Conservation (phyloP, 1,284 basidiomycete species). For the Mycena sp. region DNA sequence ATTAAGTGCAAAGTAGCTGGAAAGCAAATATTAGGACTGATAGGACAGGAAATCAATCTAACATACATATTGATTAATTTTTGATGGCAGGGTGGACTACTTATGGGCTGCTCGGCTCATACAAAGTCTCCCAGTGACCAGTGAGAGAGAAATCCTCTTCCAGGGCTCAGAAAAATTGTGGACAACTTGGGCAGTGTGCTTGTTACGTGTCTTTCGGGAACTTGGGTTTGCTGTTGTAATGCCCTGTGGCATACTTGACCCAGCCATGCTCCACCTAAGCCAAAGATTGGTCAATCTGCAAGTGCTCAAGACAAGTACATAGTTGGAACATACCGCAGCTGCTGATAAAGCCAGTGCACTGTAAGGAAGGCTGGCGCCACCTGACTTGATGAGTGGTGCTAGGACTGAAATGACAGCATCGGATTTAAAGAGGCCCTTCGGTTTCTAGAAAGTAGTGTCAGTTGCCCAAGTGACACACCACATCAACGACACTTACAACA, state of each 20-base stretch:
- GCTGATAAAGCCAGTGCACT: neutral
- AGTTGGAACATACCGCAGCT: too few species aligned
- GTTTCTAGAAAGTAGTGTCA: neutral
- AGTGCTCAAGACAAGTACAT: too few species aligned
- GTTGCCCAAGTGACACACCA: too few species aligned
- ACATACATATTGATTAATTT: too few species aligned
- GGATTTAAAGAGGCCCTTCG: neutral
- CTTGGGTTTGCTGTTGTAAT: neutral
- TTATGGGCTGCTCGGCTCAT: slow-evolving; percentile 1
- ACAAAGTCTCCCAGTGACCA: neutral
- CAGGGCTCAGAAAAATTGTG: too few species aligned
- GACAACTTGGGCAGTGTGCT: too few species aligned
- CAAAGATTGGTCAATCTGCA: neutral
- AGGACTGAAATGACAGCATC: neutral
- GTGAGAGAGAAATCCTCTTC: neutral
- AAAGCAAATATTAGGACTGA: neutral
- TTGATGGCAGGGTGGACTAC: too few species aligned
- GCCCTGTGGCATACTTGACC: neutral
- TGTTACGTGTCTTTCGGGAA: neutral
- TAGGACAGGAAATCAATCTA: too few species aligned
- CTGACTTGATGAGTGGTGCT: neutral
- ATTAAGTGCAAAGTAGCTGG: neutral
- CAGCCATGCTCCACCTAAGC: neutral
- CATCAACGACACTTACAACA: too few species aligned
- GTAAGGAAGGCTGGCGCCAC: neutral